Evolutionary conservation across 208 protist species (phyloP).

Genomic region (Wallacemonas sp.): DNA sequence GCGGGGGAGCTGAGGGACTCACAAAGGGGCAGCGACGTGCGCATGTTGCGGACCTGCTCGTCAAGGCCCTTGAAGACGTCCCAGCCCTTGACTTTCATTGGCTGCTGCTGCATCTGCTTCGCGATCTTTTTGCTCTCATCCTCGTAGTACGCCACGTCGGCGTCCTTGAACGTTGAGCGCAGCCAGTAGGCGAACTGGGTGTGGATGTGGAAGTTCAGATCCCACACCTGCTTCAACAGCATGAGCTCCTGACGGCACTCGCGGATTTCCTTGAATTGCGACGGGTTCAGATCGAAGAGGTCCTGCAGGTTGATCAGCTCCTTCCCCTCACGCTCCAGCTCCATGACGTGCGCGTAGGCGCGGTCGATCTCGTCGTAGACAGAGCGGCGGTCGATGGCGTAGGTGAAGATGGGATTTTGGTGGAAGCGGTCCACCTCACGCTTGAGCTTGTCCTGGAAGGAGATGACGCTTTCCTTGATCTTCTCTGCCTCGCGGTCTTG

Average conservation of each 20-base stretch:
- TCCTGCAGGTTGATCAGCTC: conserved; percentile 93
- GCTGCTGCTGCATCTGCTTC: conserved; percentile 92
- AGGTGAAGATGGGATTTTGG: conserved; percentile 86
- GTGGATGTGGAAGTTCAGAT: conserved; percentile 92
- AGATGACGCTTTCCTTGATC: conserved; percentile 85
- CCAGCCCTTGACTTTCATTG: conserved; percentile 95
- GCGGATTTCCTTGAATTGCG: conserved; percentile 92
- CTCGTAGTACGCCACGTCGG: conserved; percentile 91
- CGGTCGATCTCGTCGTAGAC: conserved; percentile 90
- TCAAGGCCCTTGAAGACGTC: conserved; percentile 93
- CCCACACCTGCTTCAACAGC: conserved; percentile 94
- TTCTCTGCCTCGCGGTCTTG: conserved; percentile 93
- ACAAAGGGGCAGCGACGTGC: conserved; percentile 92
- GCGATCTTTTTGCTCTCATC: conserved; percentile 95
- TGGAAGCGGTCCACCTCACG: conserved; percentile 82
- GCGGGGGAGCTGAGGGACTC: conserved; percentile 92
- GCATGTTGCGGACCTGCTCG: conserved; percentile 94
- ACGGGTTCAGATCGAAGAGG: conserved; percentile 93
- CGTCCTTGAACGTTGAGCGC: conserved; percentile 93
- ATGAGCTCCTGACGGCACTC: conserved; percentile 92
- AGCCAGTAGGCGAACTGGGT: conserved; percentile 94
- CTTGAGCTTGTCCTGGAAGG: conserved; percentile 79
- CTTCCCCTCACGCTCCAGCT: conserved; percentile 87
- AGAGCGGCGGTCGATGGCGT: conserved; percentile 58
- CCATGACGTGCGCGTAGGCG: conserved; percentile 78